Conservation (phyloP, 176 grass and related monocot genomes). For the Lolium rigidum region DNA sequence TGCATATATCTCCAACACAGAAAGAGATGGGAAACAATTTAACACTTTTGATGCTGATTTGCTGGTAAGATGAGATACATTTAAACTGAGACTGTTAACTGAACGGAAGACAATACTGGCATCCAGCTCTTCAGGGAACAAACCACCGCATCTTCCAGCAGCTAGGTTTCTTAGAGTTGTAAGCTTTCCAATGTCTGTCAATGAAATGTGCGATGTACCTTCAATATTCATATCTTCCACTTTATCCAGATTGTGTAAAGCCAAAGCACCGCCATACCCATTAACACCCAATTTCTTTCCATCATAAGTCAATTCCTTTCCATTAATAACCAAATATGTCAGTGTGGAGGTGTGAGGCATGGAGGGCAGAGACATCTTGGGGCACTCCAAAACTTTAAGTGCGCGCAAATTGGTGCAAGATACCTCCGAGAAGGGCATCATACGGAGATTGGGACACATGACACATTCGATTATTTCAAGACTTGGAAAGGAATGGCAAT, state of each 20-base stretch:
- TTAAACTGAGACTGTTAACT: too few relatives aligned
- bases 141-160: not conserved
- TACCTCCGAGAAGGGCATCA: not conserved
- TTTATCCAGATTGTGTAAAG: constrained; percentile 5
- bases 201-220: not conserved
- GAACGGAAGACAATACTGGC: too few relatives aligned
- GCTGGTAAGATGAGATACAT: not conserved
- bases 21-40: not conserved
- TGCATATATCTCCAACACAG: not conserved
- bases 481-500: not conserved
- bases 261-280: not conserved
- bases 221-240: not conserved
- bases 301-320: not conserved
- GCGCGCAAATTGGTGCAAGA: not conserved
- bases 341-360: constrained; percentile 25
- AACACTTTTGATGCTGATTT: not conserved
- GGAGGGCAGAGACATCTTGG: not conserved
- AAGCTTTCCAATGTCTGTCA: not conserved
- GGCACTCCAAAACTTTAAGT: fast-evolving
- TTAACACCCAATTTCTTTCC: not conserved
- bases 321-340: not conserved
- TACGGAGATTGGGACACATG: not conserved
- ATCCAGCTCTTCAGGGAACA: too few relatives aligned
- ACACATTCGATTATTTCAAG: not conserved
- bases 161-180: not conserved